A percentile compares a stretch with the other conserved stretches of the same genome.
Conservation (phyloP, 306 rosid species). For the Gynostemma pentaphyllum region DNA sequence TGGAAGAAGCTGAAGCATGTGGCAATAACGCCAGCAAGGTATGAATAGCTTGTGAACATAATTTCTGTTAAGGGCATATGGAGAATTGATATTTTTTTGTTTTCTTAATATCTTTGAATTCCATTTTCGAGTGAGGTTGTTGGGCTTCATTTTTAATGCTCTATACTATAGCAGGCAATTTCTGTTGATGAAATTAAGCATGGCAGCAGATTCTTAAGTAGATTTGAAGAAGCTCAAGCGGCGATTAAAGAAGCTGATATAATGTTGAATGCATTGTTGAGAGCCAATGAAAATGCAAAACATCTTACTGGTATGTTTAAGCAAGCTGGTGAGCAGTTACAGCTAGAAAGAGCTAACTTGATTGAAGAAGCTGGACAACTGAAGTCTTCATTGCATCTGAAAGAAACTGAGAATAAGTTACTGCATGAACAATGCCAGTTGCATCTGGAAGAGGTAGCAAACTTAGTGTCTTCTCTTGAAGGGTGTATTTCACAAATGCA, state of each 20-base stretch:
- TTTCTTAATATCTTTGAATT: neutral
- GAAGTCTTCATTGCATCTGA: constrained; percentile 30
- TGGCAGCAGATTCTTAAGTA: constrained; percentile 34
- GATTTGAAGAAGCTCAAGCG: constrained; percentile 61
- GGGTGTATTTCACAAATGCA: constrained; percentile 48
- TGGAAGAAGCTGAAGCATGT: constrained; percentile 28
- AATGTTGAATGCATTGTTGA: constrained; percentile 58
- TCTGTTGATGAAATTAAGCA: constrained; percentile 19
- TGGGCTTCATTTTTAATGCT: constrained; percentile 15
- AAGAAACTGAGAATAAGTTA: constrained; percentile 46
- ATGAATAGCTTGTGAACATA: constrained; percentile 1
- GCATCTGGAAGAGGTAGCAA: constrained; percentile 47
- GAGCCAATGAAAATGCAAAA: constrained; percentile 70
- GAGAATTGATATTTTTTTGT: neutral
- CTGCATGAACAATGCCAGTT: constrained; percentile 36
- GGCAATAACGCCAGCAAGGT: constrained; percentile 33
- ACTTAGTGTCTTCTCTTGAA: constrained; percentile 45
- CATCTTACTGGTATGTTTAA: constrained; percentile 50
- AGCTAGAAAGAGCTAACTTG: constrained; percentile 47
- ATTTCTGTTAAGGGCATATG: neutral
- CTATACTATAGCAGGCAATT: constrained; percentile 33
- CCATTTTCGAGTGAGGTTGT: constrained; percentile 1
- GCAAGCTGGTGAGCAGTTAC: constrained; percentile 49
- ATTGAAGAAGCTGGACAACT: constrained; percentile 50
- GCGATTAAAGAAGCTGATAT: constrained; percentile 76